Conservation (phyloP, 257 asterid genomes). For the Lycium ferocissimum region DNA sequence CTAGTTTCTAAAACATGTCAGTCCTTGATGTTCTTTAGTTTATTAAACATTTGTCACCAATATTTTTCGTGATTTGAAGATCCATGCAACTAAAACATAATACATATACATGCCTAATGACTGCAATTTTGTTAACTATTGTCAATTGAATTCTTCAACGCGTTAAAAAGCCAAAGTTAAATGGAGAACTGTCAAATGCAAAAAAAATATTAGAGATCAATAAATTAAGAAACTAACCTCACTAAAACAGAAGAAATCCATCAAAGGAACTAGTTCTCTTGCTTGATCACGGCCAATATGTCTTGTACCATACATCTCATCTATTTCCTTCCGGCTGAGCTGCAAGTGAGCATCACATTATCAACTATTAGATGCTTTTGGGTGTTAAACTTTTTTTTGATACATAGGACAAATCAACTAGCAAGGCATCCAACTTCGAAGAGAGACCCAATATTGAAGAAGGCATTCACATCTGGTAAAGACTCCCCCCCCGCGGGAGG, state of each 20-base stretch:
- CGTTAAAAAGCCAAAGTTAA: neutral
- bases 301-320: constrained; percentile 80
- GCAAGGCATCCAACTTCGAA: neutral
- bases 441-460: neutral
- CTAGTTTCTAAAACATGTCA: constrained; percentile 20
- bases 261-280: constrained; percentile 81
- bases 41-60: neutral
- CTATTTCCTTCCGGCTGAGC: constrained; percentile 80
- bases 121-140: neutral
- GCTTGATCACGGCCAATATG: constrained; percentile 96
- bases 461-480: neutral
- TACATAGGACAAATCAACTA: constrained; percentile 6
- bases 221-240: constrained; percentile 66
- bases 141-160: neutral
- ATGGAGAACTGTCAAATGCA: neutral
- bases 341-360: constrained; percentile 46
- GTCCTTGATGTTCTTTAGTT: neutral
- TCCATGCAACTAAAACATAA: neutral
- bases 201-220: constrained; percentile 21
- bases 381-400: neutral
- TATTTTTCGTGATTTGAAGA: neutral
- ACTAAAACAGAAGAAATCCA: constrained; percentile 99
- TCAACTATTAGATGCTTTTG: neutral
- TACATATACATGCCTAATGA: neutral
- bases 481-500: neutral